Evolutionary conservation across 2,329 filamentous ascomycete species (phyloP), one percentile per base, ranked within the genome.

Genomic region (Daldinia eschscholtzii): DNA sequence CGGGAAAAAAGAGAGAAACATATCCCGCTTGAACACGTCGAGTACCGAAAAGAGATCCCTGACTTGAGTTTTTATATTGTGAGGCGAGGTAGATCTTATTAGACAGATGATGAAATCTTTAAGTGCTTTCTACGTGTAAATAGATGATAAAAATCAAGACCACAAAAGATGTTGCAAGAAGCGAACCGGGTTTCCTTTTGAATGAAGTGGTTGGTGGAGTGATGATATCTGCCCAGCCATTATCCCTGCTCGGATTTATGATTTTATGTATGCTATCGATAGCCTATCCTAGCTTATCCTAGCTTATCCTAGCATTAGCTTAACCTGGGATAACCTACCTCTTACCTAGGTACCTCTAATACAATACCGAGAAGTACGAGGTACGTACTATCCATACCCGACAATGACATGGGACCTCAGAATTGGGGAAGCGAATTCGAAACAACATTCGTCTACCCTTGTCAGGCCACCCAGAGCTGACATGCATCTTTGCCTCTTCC

Each of bases 181-280:
- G 59, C 57, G 61, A 66, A 58, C n/a, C 57, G 2, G 39, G 50
- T 57, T 57, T 44, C 44, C 48, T 58, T 60, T 58, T 61, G 53
- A 60, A 62, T 63, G 44, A 60, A 65, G 23, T 41, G 61, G 48
- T 68, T 58, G 39, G 53, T 41, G 53, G 30, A 65, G 56, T 57
- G 41, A 71, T 71, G 69, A 71, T 71, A 71, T 71, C 69, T 69
- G 69, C 69, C 69, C 69, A 71, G 69, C 66, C 60, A 48, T 57
- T 9, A 71, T 65, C 69, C 69, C 33, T 69, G 69, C 57, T 30
- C 13, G 13, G 12, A 13, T 35, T 30, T 13, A 5, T 33, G 30
- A 1, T 37, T n/a, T 20, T 12, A 23, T 23, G 20, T 23, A 23
- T 30, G 35, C 57, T 65, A 65, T 68, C 62, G 59, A 68, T 70